Conservation (phyloP, 331 rosid species). For the Erythrophleum ivorense region DNA sequence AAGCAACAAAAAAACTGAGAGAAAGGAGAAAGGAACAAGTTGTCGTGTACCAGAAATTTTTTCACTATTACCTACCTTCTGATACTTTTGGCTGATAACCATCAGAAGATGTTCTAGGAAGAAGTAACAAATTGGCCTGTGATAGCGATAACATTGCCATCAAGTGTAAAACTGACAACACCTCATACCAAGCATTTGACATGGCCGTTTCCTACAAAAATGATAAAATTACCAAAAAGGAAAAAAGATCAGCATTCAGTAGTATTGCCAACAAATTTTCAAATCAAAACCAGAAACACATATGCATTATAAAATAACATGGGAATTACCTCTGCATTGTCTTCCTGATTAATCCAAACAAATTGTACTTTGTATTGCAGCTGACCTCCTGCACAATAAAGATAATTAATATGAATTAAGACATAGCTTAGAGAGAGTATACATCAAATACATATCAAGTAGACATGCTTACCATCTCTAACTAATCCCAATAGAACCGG, state of each 20-base stretch:
- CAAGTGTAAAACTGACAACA: slow-evolving; percentile 92
- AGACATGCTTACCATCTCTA: slow-evolving; percentile 73
- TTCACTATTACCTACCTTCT: slow-evolving; percentile 65
- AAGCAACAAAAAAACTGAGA: not conserved
- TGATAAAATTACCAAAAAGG: not conserved
- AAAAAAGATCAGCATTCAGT: slow-evolving; percentile 29
- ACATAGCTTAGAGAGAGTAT: slow-evolving; percentile 35
- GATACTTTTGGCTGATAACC: slow-evolving; percentile 87
- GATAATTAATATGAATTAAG: slow-evolving; percentile 38
- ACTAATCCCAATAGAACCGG: slow-evolving; percentile 93
- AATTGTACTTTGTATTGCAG: slow-evolving; percentile 87
- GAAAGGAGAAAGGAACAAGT: slow-evolving; percentile 12
- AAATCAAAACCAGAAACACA: slow-evolving; percentile 20
- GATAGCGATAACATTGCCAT: slow-evolving; percentile 88
- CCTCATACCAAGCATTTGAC: slow-evolving; percentile 92
- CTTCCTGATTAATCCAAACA: slow-evolving; percentile 96
- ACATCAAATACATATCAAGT: slow-evolving; percentile 26
- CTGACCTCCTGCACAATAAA: slow-evolving; percentile 75
- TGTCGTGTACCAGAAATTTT: slow-evolving; percentile 18
- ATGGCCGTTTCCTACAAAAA: slow-evolving; percentile 84
- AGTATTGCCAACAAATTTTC: not conserved
- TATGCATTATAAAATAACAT: not conserved
- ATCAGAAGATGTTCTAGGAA: slow-evolving; percentile 89
- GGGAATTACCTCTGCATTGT: slow-evolving; percentile 74
- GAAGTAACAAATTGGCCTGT: slow-evolving; percentile 91